phyloP scores from a whole-genome alignment of 805 yeast genomes.

The Monosporozyma solicola region DNA sequence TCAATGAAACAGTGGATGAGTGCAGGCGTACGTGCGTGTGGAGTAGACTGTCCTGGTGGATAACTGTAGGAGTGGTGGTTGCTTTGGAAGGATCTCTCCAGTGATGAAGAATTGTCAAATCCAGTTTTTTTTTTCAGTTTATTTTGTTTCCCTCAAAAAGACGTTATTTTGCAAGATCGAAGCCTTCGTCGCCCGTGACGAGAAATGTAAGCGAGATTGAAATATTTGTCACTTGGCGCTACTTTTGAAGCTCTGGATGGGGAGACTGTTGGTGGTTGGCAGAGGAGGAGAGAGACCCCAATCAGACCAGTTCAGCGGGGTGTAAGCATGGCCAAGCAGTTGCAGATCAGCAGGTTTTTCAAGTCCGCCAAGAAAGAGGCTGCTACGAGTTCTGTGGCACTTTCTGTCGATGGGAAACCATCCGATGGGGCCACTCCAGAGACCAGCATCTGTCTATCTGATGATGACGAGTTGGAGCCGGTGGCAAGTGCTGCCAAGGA shows the following conservation, averaged over 20 bases:
- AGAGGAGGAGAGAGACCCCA: background rate
- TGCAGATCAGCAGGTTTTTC: slow-evolving; percentile 27
- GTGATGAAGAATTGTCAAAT: too few relatives aligned
- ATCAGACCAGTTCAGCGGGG: background rate
- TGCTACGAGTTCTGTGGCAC: background rate
- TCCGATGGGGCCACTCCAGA: background rate
- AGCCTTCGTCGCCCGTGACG: background rate
- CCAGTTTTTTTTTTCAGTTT: background rate
- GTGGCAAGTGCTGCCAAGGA: background rate
- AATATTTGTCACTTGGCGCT: background rate
- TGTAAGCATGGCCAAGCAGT: slow-evolving; percentile 18
- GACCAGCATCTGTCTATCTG: background rate
- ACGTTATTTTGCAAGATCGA: background rate
- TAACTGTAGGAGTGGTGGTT: too few relatives aligned
- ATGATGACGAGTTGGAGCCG: slow-evolving; percentile 1
- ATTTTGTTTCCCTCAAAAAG: background rate
- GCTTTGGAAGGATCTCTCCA: too few relatives aligned
- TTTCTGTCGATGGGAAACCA: background rate
- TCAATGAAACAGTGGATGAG: background rate
- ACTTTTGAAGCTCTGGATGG: too few relatives aligned
- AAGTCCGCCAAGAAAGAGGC: slow-evolving; percentile 7
- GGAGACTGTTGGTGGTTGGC: background rate
- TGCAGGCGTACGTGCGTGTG: background rate
- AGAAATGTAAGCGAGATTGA: background rate
- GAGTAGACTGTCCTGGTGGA: background rate